Percentiles rank a stretch among this genome's conserved stretches.
These are phyloP conservation scores for Periconia digitata DNA, from an alignment of 2,329 filamentous ascomycete genomes.

Conservation along the genomic window DNA sequence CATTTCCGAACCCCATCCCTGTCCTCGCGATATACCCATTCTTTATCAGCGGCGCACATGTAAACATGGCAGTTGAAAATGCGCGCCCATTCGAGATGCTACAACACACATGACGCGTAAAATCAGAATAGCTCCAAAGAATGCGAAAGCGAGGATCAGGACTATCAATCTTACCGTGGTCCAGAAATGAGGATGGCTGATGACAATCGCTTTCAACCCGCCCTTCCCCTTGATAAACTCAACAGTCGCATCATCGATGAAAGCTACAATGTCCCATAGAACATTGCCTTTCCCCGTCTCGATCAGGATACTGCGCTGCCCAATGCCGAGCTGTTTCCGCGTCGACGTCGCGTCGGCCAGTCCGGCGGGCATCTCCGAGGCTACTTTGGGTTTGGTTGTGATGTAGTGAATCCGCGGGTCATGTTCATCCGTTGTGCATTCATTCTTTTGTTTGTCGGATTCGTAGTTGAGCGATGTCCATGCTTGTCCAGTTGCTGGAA, in stretches of 20 bases:
- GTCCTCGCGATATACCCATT: slow-evolving; percentile 62
- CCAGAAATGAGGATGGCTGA: slow-evolving; percentile 83
- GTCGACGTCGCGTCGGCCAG: slow-evolving; percentile 41
- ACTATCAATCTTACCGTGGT: slow-evolving; percentile 54
- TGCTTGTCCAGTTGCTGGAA: slow-evolving; percentile 63
- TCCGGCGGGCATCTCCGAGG: slow-evolving; percentile 20
- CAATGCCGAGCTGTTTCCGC: slow-evolving; percentile 65
- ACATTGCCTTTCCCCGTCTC: slow-evolving; percentile 68
- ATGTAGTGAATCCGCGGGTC: slow-evolving; percentile 52
- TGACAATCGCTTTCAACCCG: slow-evolving; percentile 69
- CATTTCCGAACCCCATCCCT: slow-evolving; percentile 47
- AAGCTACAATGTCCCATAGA: slow-evolving; percentile 77
- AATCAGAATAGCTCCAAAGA: neutral
- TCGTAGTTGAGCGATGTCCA: slow-evolving; percentile 63
- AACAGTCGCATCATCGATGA: slow-evolving; percentile 67
- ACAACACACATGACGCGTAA: neutral
- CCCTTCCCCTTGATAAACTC: slow-evolving; percentile 61
- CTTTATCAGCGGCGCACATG: slow-evolving; percentile 63
- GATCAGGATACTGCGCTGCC: slow-evolving; percentile 72
- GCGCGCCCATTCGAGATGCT: slow-evolving; percentile 69
- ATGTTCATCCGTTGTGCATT: slow-evolving; percentile 51
- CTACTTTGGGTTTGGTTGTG: slow-evolving; percentile 38
- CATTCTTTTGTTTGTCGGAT: slow-evolving; percentile 53
- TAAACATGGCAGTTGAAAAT: slow-evolving; percentile 72
- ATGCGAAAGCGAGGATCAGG: neutral